These are phyloP conservation scores for Clitopilus passeckerianus DNA, from an alignment of 768 basidiomycete genomes.

Conservation along the genomic window DNA sequence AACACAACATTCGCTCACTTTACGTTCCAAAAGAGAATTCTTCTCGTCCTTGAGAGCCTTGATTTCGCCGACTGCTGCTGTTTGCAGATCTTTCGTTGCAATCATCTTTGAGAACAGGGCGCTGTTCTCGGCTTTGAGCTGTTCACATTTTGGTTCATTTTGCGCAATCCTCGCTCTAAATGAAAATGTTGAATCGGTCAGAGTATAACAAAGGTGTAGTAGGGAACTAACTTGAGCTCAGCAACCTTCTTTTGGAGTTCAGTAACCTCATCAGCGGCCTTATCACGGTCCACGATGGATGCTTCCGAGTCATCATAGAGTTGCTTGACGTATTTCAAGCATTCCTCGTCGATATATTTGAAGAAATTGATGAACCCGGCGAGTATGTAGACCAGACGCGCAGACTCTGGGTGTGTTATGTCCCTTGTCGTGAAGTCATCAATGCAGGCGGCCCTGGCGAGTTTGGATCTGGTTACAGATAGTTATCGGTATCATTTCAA, in stretches of 20 bases:
- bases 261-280: conserved; percentile 40
- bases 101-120: conserved; percentile 62
- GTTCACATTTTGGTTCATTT: conserved; percentile 65
- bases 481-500: no score
- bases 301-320: conserved; percentile 56
- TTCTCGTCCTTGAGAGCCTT: conserved; percentile 73
- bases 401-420: conserved; percentile 63
- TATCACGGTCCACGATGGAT: conserved; percentile 58
- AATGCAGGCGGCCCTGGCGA: conserved; percentile 69
- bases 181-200: not conserved
- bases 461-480: conserved; percentile 43
- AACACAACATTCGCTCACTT: conserved; percentile 32
- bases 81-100: conserved; percentile 63
- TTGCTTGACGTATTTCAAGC: conserved; percentile 53
- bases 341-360: conserved; percentile 78
- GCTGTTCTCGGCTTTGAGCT: conserved; percentile 54
- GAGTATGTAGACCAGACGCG: conserved; percentile 70
- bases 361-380: conserved; percentile 93
- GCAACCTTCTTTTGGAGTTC: conserved; percentile 49
- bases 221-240: conserved; percentile 46
- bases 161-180: conserved; percentile 56
- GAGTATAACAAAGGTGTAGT: not conserved
- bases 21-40: conserved; percentile 54
- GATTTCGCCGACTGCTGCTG: conserved; percentile 53
- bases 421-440: conserved; percentile 78